Evolutionary conservation across 805 yeast species (phyloP).

Genomic region (Saturnispora diversa): DNA sequence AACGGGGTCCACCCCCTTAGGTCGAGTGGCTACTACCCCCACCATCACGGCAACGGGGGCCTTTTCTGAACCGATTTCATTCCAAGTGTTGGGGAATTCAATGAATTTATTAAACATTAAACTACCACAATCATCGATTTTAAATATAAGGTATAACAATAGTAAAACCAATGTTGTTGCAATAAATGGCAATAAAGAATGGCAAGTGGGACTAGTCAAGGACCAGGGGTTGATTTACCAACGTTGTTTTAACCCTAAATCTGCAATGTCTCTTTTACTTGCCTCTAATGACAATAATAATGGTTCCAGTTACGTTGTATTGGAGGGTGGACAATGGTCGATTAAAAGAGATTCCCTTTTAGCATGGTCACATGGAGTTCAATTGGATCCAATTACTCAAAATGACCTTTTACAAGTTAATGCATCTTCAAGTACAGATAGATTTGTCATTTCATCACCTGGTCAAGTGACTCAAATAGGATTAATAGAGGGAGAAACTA

Average conservation of each 20-base stretch:
- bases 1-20: slow-evolving; percentile 10
- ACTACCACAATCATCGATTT: slow-evolving; percentile 35
- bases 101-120: slow-evolving; percentile 35
- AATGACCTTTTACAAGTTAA: slow-evolving; percentile 11
- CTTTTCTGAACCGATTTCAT: slow-evolving; percentile 36
- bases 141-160: slow-evolving; percentile 31
- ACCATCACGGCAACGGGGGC: slow-evolving; percentile 40
- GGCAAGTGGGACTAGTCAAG: slow-evolving; percentile 2
- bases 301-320: not conserved
- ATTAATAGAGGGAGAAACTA: slow-evolving; percentile 31
- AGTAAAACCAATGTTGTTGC: slow-evolving; percentile 36
- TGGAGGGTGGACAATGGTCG: slow-evolving; percentile 26
- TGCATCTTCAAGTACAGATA: slow-evolving; percentile 32
- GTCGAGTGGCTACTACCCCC: slow-evolving; percentile 23
- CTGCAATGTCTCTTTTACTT: slow-evolving; percentile 29
- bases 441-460: slow-evolving; percentile 32
- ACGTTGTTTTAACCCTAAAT: slow-evolving; percentile 26
- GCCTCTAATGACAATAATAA: slow-evolving; percentile 31
- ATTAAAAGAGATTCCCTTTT: slow-evolving; percentile 32
- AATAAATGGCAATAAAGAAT: slow-evolving; percentile 34
- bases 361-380: slow-evolving; percentile 34
- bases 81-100: slow-evolving; percentile 35
- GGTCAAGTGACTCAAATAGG: slow-evolving; percentile 34
- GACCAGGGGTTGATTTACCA: slow-evolving; percentile 25
- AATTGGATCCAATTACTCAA: not conserved